Evolutionary conservation across 768 basidiomycete genomes (phyloP).

Genomic region (Kwoniella dendrophila): DNA sequence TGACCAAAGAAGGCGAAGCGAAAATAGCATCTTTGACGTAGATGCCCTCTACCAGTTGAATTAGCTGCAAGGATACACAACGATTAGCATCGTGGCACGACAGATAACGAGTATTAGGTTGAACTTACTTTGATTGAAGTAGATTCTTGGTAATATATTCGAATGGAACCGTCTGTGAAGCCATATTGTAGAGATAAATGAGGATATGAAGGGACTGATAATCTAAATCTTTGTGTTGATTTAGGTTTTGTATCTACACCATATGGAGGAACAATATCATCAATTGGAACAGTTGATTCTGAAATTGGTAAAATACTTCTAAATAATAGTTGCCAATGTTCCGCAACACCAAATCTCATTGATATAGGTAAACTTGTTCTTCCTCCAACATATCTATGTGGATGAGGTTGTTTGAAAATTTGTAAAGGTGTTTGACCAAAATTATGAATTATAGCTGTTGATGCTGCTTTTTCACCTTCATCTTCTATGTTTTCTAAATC

Average conservation of each 20-base stretch:
- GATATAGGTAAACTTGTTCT: slow-evolving; percentile 72
- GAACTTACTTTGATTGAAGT: slow-evolving; percentile 15
- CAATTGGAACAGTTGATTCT: slow-evolving; percentile 39
- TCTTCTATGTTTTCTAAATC: slow-evolving; percentile 85
- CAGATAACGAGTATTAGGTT: neutral
- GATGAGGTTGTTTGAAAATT: slow-evolving; percentile 76
- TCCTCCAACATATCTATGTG: slow-evolving; percentile 68
- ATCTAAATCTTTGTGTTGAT: slow-evolving; percentile 22
- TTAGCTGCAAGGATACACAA: slow-evolving; percentile 59
- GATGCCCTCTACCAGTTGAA: slow-evolving; percentile 75
- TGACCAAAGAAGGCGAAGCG: slow-evolving; percentile 70
- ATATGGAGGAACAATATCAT: slow-evolving; percentile 18
- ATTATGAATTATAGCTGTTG: slow-evolving; percentile 92
- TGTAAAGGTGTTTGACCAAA: slow-evolving; percentile 93
- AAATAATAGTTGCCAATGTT: slow-evolving; percentile 67
- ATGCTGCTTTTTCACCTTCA: slow-evolving; percentile 84
- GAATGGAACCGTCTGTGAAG: slow-evolving; percentile 44
- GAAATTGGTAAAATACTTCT: slow-evolving; percentile 48
- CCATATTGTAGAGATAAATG: slow-evolving; percentile 48
- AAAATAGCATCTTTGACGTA: slow-evolving; percentile 75
- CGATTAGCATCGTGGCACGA: neutral
- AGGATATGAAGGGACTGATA: slow-evolving; percentile 36
- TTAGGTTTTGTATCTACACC: slow-evolving; percentile 33
- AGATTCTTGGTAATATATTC: slow-evolving; percentile 42
- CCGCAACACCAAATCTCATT: slow-evolving; percentile 73